phyloP scores from a whole-genome alignment of 768 basidiomycete genomes.

The Sarcomyxa edulis region DNA sequence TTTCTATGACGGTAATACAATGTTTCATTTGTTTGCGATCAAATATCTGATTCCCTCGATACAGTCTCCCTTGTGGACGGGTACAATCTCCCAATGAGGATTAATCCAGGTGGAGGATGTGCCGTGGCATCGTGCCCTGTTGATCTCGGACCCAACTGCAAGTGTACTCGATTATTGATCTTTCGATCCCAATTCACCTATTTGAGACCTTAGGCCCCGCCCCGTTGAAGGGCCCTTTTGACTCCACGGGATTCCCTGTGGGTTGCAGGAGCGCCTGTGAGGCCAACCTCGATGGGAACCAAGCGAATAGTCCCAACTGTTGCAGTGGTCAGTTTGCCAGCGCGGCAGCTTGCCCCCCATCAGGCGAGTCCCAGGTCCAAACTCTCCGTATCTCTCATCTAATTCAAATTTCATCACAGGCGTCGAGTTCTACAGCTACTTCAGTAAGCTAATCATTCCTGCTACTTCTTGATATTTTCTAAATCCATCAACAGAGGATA shows the following conservation, averaged over 20 bases:
- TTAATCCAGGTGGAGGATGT: constrained; percentile 53
- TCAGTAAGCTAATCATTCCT: constrained; percentile 19
- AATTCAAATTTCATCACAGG: too few relatives aligned
- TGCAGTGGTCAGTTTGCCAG: constrained; percentile 54
- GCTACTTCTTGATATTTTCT: too few relatives aligned
- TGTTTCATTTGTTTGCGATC: constrained; percentile 9
- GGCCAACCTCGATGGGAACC: constrained; percentile 37
- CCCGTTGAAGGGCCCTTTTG: constrained; percentile 45
- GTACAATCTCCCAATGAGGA: constrained; percentile 55
- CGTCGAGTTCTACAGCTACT: constrained; percentile 33
- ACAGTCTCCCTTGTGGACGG: constrained; percentile 64
- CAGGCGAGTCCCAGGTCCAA: constrained; percentile 17
- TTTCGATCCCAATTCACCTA: too few relatives aligned
- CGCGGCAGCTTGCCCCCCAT: constrained; percentile 49
- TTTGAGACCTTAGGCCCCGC: constrained; percentile 34
- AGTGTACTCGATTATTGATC: background rate
- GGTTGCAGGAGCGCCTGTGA: constrained; percentile 60
- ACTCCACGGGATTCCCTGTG: constrained; percentile 46
- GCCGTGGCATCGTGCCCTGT: constrained; percentile 51
- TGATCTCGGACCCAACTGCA: constrained; percentile 57
- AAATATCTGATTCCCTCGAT: background rate
- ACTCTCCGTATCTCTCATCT: background rate
- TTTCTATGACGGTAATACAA: constrained; percentile 60
- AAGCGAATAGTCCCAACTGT: constrained; percentile 58
- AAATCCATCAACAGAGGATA: constrained; percentile 29